Evolutionary conservation across 2,329 filamentous ascomycete species (phyloP).

Genomic region (Talaromyces sp.): DNA sequence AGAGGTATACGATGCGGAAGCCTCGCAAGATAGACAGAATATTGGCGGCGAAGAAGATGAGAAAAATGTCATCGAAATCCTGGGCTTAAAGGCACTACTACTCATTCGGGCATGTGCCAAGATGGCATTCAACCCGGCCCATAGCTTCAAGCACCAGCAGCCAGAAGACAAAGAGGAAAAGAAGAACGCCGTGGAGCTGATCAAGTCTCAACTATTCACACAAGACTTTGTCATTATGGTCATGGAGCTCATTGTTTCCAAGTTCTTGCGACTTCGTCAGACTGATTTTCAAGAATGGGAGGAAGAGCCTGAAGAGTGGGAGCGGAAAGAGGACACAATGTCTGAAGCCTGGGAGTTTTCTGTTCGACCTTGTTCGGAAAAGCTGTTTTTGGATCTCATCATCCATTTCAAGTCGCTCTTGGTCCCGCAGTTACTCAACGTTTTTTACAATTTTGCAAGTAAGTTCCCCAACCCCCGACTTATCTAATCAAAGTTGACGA

Average conservation of each 20-base stretch:
- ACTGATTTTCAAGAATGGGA: slow-evolving; percentile 89
- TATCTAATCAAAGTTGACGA: slow-evolving; percentile 13
- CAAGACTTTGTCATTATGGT: slow-evolving; percentile 74
- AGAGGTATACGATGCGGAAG: slow-evolving; percentile 54
- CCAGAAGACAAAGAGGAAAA: slow-evolving; percentile 73
- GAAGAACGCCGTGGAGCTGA: slow-evolving; percentile 61
- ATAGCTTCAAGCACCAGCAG: slow-evolving; percentile 80
- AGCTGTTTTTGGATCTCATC: slow-evolving; percentile 86
- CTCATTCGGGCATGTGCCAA: slow-evolving; percentile 77
- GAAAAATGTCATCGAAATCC: slow-evolving; percentile 66
- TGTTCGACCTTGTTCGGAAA: slow-evolving; percentile 87
- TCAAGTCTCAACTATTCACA: slow-evolving; percentile 73
- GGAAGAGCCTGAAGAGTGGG: slow-evolving; percentile 93
- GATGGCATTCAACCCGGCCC: slow-evolving; percentile 76
- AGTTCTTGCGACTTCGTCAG: slow-evolving; percentile 82
- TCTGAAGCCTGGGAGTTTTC: slow-evolving; percentile 89
- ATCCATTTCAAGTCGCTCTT: slow-evolving; percentile 83
- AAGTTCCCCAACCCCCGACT: slow-evolving; percentile 38
- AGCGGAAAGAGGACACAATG: slow-evolving; percentile 79
- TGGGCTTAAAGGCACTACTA: slow-evolving; percentile 78
- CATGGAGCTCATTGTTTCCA: slow-evolving; percentile 78
- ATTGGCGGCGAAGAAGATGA: slow-evolving; percentile 49
- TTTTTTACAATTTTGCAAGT: slow-evolving; percentile 75
- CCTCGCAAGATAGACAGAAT: slow-evolving; percentile 30
- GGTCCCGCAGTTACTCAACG: slow-evolving; percentile 71